Percentiles rank a stretch among this genome's conserved stretches.
Conservation (phyloP, 441 rosid species). For the Dalechampia spathulata region DNA sequence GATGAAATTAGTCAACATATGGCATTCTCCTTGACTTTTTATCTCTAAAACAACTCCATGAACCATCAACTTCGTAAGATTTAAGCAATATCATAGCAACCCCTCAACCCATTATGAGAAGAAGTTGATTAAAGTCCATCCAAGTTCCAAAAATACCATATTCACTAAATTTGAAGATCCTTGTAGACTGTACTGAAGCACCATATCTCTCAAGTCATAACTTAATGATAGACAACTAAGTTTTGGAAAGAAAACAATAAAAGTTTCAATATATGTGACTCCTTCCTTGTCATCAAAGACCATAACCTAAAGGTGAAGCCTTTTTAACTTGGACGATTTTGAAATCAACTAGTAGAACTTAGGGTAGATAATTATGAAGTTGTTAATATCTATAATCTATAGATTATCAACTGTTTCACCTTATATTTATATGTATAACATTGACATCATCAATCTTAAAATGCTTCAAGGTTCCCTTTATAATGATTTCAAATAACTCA, state of each 20-base stretch:
- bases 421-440: conserved; percentile 59
- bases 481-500: conserved; percentile 62
- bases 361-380: conserved; percentile 65
- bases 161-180: conserved; percentile 47
- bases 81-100: conserved; percentile 56
- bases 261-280: conserved; percentile 57
- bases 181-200: conserved; percentile 49
- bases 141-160: conserved; percentile 63
- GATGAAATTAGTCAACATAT: conserved; percentile 56
- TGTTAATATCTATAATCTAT: conserved; percentile 59
- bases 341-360: conserved; percentile 75
- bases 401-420: conserved; percentile 59
- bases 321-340: conserved; percentile 52
- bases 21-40: conserved; percentile 58
- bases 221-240: conserved; percentile 60
- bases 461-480: conserved; percentile 66
- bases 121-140: conserved; percentile 55
- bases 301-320: conserved; percentile 75
- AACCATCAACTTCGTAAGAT: conserved; percentile 54
- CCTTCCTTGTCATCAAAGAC: conserved; percentile 63
- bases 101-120: conserved; percentile 64
- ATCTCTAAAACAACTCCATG: conserved; percentile 66
- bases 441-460: conserved; percentile 63
- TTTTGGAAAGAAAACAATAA: conserved; percentile 55
- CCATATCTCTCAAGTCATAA: conserved; percentile 55